Evolutionary conservation across 2,329 filamentous ascomycete species (phyloP).

Genomic region (Aspergillus japonicus): DNA sequence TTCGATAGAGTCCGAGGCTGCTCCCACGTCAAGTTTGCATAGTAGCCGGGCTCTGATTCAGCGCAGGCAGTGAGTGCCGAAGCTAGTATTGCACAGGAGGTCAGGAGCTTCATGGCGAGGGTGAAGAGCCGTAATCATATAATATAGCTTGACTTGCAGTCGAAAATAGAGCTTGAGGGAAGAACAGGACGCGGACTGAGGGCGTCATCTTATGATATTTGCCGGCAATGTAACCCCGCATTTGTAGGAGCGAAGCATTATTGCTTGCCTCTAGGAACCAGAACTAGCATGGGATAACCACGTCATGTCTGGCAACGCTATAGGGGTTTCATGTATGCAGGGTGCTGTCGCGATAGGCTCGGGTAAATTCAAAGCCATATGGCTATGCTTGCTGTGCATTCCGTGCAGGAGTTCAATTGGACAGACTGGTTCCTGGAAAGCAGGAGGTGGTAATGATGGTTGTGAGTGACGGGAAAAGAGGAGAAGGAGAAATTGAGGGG

Average conservation of each 20-base stretch:
- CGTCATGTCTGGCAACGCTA: neutral
- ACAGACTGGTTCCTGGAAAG: neutral
- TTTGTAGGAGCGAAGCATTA: neutral
- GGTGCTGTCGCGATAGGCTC: neutral
- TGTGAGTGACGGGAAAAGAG: neutral
- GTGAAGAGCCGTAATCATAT: neutral
- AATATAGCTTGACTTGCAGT: too few relatives aligned
- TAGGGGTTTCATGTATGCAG: neutral
- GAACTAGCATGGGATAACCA: neutral
- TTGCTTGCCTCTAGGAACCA: neutral
- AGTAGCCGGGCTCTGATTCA: conserved; percentile 12
- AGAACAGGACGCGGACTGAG: too few relatives aligned
- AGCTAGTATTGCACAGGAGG: neutral
- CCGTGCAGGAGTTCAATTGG: neutral
- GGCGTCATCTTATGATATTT: too few relatives aligned
- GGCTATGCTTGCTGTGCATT: too few relatives aligned
- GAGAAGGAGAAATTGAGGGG: neutral
- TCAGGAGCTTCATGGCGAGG: neutral
- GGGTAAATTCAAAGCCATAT: neutral
- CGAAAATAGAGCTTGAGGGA: too few relatives aligned
- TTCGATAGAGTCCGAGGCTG: conserved; percentile 15
- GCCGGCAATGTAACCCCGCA: neutral
- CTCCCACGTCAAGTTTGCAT: conserved; percentile 19
- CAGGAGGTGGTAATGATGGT: neutral
- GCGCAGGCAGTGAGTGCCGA: neutral